These are phyloP conservation scores for Narthecium ossifragum DNA, from an alignment of 106 monocot species.

Conservation along the genomic window DNA sequence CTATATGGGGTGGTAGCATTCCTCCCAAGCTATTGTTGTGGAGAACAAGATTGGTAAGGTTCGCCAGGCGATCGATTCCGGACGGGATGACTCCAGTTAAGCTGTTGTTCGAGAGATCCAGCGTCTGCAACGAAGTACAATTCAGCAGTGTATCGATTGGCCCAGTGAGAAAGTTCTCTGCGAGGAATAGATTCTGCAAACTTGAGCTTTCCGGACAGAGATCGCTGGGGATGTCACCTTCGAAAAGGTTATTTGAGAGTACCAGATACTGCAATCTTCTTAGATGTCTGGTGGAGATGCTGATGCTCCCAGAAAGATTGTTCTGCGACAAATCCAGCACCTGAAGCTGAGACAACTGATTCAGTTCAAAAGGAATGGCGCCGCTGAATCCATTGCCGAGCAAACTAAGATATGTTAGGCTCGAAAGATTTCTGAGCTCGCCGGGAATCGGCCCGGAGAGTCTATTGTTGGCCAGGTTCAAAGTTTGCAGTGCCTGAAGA, in stretches of 20 bases:
- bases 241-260: conserved; percentile 53
- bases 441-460: conserved; percentile 53
- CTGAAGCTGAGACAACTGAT: conserved; percentile 39
- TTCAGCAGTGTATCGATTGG: conserved; percentile 30
- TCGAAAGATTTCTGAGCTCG: conserved; percentile 37
- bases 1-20: conserved; percentile 51
- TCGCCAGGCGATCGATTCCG: conserved; percentile 29
- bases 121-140: conserved; percentile 51
- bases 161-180: conserved; percentile 50
- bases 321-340: conserved; percentile 67
- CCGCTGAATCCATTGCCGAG: conserved; percentile 56
- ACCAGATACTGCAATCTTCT: conserved; percentile 58
- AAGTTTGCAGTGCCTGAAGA: conserved; percentile 32
- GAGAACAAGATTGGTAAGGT: conserved; percentile 52
- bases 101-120: conserved; percentile 76
- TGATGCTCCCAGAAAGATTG: conserved; percentile 43
- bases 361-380: conserved; percentile 57
- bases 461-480: conserved; percentile 73
- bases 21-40: conserved; percentile 79
- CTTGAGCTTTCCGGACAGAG: conserved; percentile 44
- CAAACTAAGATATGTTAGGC: conserved; percentile 52
- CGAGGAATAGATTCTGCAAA: conserved; percentile 49
- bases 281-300: conserved; percentile 36
- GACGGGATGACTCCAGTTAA: conserved; percentile 55
- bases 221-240: conserved; percentile 43